phyloP scores from a whole-genome alignment of 2,329 filamentous ascomycete species.

The Alternaria tenuissima region DNA sequence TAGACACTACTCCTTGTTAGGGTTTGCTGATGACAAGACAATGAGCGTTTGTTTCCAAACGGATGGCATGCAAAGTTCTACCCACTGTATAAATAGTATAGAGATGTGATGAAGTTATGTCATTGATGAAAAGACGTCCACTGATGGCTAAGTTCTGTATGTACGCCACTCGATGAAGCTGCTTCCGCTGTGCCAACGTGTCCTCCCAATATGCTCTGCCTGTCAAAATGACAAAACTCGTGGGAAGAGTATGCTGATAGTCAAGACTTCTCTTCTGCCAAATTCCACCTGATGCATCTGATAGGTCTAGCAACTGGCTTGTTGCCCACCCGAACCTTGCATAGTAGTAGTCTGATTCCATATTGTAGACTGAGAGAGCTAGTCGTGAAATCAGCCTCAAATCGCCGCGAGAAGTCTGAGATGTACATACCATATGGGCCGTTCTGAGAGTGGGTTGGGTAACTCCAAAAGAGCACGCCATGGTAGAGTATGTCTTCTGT shows the following conservation, averaged over 20 bases:
- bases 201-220: neutral
- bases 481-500: too few species aligned
- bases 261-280: neutral
- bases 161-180: too few species aligned
- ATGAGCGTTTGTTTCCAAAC: neutral
- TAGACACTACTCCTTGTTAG: constrained; percentile 1
- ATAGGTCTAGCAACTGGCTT: neutral
- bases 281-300: neutral
- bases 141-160: neutral
- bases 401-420: neutral
- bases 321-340: neutral
- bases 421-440: neutral
- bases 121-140: neutral
- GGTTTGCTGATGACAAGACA: constrained; percentile 5
- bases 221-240: neutral
- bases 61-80: neutral
- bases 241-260: neutral
- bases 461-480: too few species aligned
- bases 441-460: too few species aligned
- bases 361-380: neutral
- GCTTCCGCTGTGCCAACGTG: neutral
- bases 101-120: neutral
- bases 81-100: neutral
- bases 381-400: too few species aligned
- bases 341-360: neutral